Evolutionary conservation across 768 basidiomycete genomes (phyloP), one percentile per base, ranked within the genome.

Genomic region (Mycena indigotica): DNA sequence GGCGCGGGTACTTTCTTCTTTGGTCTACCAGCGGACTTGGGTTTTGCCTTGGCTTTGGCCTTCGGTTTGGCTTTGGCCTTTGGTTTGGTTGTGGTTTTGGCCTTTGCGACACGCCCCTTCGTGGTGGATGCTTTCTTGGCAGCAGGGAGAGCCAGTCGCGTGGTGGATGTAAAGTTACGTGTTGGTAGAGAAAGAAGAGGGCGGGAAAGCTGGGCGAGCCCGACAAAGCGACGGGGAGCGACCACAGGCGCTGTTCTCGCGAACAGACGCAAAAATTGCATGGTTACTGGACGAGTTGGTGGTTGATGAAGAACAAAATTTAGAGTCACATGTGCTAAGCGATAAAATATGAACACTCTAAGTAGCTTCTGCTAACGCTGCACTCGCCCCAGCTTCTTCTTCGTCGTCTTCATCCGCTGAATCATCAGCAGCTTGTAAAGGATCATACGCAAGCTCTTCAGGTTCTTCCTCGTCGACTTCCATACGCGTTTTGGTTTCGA

Each of bases 401-500:
- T 74, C 75, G 28, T 70, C 70, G 16, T 69, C 77, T 58, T 73
- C 73, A 16, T 68, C 72, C 45, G 65, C 66, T 38, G 60, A 69
- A 40, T 68, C 67, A 24, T 65, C 66, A 15, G 25, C 63, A n/a
- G 51, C 63, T 38, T 75, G 28, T 39, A 83, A 75, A 3, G 86
- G 85, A 62, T 87, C 86, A 86, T 86, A 88, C 19, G 83, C 84
- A 32, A 89, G 72, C 60, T 91, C 90, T 63, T 91, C 88, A 3
- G 88, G 88, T 69, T 91, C 89, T 61, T 89, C 89, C 15, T 84
- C 83, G 65, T 87, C 86, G 13, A 91, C 89, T 58, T 84, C 85
- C 21, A 93, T 87, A n/a, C 91, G 78, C 62, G 85, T 83, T 68
- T 86, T 91, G n/a, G n/a, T n/a, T 46, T 93, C 89, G 68, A 87